Base-by-base conservation (phyloP, 2,329 filamentous ascomycete genomes). In the Talaromyces pinophilus region DNA sequence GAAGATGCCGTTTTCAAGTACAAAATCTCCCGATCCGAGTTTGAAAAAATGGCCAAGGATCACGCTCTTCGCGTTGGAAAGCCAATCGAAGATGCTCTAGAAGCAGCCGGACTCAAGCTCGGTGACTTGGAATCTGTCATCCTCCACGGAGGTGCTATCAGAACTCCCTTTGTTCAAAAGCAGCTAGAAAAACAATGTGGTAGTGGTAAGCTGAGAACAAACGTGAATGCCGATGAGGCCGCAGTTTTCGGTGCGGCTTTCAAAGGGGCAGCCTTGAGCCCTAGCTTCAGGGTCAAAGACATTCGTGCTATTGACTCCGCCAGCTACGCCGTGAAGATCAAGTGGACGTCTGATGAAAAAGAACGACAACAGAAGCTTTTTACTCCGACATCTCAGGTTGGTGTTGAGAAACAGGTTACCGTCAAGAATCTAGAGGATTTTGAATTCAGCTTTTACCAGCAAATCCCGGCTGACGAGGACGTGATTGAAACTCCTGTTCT, bases 261-360 rank as follows among this genome's bases (percentile, higher is more conserved):
- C 85, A 92, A 93, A 75, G 95, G 92, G 61, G 95, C 95, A 62
- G 88, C 92, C 72, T 85, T 99, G 67, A 97, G 92, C 80, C 93
- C 94, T 48, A 94, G 91, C 77, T 99, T 99, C 88, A 90, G 93
- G 68, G 95, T 99, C 76, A 99, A 98, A 85, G 95, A 98, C 75
- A 99, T 99, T 70, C 86, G 91, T 67, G 87, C 91, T 62, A 85
- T 83, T n/a, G 95, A 99, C 72, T 87, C 86, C 25, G 86, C 91
- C 50, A 84, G 85, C 52, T 97, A 95, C 76, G 83, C 88, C 1
- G 86, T 90, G 33, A 88, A 88, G 65, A 86, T 97, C 72, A 91
- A 90, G 77, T 97, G 92, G 87, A 87, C 82, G 44, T 84, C 87
- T 66, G 88, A 90, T 69, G 85, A 87, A 48, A 91, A 94, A 81